These are phyloP conservation scores for Graphilbum ipis-grandicollis DNA, from an alignment of 2,329 filamentous ascomycete genomes.

Conservation along the genomic window DNA sequence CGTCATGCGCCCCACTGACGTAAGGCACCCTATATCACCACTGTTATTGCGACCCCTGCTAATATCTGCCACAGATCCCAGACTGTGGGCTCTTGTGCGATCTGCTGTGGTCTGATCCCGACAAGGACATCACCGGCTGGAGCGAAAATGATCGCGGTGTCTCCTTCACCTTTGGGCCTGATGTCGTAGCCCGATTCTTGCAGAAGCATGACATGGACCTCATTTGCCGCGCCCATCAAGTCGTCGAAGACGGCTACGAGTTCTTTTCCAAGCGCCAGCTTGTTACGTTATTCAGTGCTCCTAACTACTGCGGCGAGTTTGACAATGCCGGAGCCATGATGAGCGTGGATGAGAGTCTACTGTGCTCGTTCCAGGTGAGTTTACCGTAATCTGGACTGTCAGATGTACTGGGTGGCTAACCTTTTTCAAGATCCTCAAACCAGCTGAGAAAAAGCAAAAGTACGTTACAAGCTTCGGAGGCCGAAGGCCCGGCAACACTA, in stretches of 20 bases:
- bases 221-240: conserved; percentile 96
- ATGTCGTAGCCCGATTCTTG: conserved; percentile 91
- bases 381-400: no score
- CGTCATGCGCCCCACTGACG: conserved; percentile 97
- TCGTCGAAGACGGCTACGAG: conserved; percentile 97
- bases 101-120: conserved; percentile 94
- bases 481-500: conserved; percentile 48
- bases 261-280: conserved; percentile 98
- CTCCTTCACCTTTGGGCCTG: conserved; percentile 94
- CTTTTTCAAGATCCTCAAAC: conserved; percentile 70
- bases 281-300: conserved; percentile 92
- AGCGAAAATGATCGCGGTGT: conserved; percentile 98
- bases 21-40: no score
- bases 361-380: conserved; percentile 94
- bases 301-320: conserved; percentile 98
- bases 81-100: conserved; percentile 96
- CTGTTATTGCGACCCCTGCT: neutral
- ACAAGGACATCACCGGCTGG: conserved; percentile 99
- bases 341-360: conserved; percentile 95
- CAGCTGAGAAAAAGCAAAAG: conserved; percentile 99
- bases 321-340: conserved; percentile 99
- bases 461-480: conserved; percentile 68
- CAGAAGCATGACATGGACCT: conserved; percentile 99
- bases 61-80: conserved; percentile 50
- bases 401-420: conserved; percentile 9